These are phyloP conservation scores for Pinus albicaulis DNA, from an alignment of 75 land plant species.

Conservation along the genomic window DNA sequence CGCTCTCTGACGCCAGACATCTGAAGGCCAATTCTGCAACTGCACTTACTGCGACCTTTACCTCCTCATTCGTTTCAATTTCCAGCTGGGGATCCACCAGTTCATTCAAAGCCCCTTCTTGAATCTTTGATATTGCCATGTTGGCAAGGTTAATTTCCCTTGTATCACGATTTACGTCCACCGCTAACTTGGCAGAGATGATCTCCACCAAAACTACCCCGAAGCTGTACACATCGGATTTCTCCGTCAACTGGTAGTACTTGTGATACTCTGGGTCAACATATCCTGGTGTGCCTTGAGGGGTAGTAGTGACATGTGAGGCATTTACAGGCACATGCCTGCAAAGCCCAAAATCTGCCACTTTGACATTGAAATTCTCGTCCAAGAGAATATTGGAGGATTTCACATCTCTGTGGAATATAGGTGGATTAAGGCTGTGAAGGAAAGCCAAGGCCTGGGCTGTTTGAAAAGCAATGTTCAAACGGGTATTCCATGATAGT, in stretches of 20 bases:
- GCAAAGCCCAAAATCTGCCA: constrained; percentile 62
- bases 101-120: constrained; percentile 30
- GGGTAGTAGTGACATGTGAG: constrained; percentile 57
- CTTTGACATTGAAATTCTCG: constrained; percentile 55
- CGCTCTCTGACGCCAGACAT: constrained; percentile 62
- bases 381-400: constrained; percentile 65
- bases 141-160: constrained; percentile 63
- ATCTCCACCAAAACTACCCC: constrained; percentile 63
- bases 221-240: constrained; percentile 67
- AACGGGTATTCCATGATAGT: constrained; percentile 26
- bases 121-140: constrained; percentile 50
- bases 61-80: constrained; percentile 6
- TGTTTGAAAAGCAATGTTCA: constrained; percentile 56
- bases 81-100: constrained; percentile 41
- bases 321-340: constrained; percentile 46
- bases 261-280: constrained; percentile 61
- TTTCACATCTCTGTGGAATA: constrained; percentile 64
- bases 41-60: background rate
- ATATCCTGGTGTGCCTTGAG: constrained; percentile 62
- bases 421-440: constrained; percentile 32
- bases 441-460: constrained; percentile 52
- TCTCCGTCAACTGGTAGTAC: constrained; percentile 50
- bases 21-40: constrained; percentile 41
- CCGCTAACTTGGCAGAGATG: constrained; percentile 55
- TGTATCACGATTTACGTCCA: constrained; percentile 37